Base-by-base conservation (phyloP, 2,329 filamentous ascomycete genomes). In the Gnomoniopsis smithogilvyi region DNA sequence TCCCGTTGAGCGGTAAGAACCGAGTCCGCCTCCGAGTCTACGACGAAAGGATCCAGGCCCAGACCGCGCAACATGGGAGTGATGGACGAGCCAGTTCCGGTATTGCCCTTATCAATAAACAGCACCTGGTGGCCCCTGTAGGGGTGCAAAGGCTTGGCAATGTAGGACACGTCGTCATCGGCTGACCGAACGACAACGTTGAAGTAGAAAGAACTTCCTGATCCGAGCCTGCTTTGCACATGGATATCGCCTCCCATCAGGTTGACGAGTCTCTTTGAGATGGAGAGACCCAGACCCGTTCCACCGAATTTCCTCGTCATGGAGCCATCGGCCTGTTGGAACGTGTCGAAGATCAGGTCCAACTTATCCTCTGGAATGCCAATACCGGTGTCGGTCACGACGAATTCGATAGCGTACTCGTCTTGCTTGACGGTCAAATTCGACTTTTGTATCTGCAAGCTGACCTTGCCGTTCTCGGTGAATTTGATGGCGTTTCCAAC, bases 401-500 rank as follows among this genome's bases (percentile, higher is more conserved):
- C 88, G 74, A 98, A 98, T 75, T 98, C 92, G 72, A 97, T 94
- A 30, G 92, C 90, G 67, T 96, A 96, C 73, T 97, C 91, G 66
- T 90, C 88, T 67, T 85, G 89, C 46, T 86, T 80, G 51, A 87
- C 83, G 51, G 87, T 82, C 62, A 85, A 80, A 3, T 62, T 45
- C 33, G 90, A 78, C 69, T 84, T 80, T 65, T 88, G 87, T 67
- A 98, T 97, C n/a, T 90, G 92, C 55, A 98, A 85, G 73, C 93
- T 96, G 67, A 99, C 95, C 73, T 96, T 92, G 62, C 95, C 95
- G 68, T 96, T 89, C 74, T 98, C 94, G 3, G 95, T 98, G 73
- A 99, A 99, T 72, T 99, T 99, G 80, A 99, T 97, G 57, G 95
- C 94, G 69, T 99, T 99, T 70, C 95, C 95, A 56, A 98, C 94